Evolutionary conservation across 306 rosid genomes (phyloP).

Genomic region (Cicer arietinum): DNA sequence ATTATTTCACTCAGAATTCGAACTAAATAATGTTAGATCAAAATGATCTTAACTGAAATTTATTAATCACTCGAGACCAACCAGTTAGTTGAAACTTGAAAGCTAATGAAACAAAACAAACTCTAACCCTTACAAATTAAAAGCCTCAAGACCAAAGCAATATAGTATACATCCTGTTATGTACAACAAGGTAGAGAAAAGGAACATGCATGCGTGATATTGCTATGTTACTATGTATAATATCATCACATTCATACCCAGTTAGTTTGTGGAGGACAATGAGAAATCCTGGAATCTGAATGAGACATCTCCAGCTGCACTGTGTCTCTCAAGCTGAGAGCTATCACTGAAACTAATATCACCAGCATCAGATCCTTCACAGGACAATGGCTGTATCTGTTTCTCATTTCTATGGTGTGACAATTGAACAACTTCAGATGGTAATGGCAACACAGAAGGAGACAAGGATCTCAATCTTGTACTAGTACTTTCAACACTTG

Average conservation of each 20-base stretch:
- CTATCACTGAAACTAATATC: conserved; percentile 28
- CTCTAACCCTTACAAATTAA: not conserved
- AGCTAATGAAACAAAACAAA: not conserved
- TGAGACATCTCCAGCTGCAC: conserved; percentile 78
- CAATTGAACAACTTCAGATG: conserved; percentile 59
- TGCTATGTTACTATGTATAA: not conserved
- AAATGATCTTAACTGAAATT: too few relatives aligned
- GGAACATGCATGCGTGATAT: not conserved
- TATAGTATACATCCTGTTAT: not conserved
- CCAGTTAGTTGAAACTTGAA: too few relatives aligned
- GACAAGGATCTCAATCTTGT: conserved; percentile 37
- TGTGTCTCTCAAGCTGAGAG: conserved; percentile 58
- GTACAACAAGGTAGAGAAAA: conserved; percentile 10
- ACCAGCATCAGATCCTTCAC: conserved; percentile 43
- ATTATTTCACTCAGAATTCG: too few relatives aligned
- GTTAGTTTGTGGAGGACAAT: conserved; percentile 54
- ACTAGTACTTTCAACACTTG: conserved; percentile 45
- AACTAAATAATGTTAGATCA: too few relatives aligned
- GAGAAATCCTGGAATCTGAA: conserved; percentile 88
- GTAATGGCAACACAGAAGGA: conserved; percentile 49
- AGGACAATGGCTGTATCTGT: conserved; percentile 54
- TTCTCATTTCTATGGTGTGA: conserved; percentile 57
- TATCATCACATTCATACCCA: conserved; percentile 57
- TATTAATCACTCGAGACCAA: too few relatives aligned
- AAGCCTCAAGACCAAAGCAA: not conserved